Percentiles rank a stretch among this genome's conserved stretches.
Evolutionary conservation across 192 early-diverging fungal genomes (phyloP).

Genomic region (Coemansia aciculifera): DNA sequence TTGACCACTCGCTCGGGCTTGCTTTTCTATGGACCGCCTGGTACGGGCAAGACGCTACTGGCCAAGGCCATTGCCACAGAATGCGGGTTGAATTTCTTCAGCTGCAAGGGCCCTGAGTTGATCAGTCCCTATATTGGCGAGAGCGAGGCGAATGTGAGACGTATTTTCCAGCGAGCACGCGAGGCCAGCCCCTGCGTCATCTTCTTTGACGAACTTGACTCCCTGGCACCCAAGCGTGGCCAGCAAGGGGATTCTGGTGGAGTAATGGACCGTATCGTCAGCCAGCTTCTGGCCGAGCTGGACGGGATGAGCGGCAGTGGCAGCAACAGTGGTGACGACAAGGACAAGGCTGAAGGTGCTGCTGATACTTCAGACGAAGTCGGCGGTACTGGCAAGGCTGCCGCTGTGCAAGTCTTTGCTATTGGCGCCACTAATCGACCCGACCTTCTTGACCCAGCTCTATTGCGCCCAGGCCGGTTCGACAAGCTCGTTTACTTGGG

Average conservation of each 20-base stretch:
- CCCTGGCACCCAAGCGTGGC: conserved; percentile 95
- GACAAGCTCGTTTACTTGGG: conserved; percentile 97
- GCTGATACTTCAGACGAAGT: conserved; percentile 43
- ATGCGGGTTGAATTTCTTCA: conserved; percentile 97
- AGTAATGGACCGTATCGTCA: conserved; percentile 99
- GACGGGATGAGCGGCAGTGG: conserved; percentile 78
- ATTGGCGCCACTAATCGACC: conserved; percentile 99
- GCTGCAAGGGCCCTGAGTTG: conserved; percentile 97
- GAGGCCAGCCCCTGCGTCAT: conserved; percentile 98
- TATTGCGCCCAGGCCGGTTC: conserved; percentile 94
- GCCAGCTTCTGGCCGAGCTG: conserved; percentile 93
- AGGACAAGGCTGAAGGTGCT: conserved; percentile 41
- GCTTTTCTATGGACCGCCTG: conserved; percentile 95
- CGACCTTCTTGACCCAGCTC: conserved; percentile 90
- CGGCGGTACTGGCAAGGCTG: conserved; percentile 45
- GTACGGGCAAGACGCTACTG: conserved; percentile 97
- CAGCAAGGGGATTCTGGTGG: conserved; percentile 98
- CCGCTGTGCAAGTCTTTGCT: conserved; percentile 80
- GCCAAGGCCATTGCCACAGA: conserved; percentile 99
- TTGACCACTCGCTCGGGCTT: conserved; percentile 93
- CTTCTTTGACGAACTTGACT: conserved; percentile 99
- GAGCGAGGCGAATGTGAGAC: conserved; percentile 95
- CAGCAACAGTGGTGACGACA: conserved; percentile 34
- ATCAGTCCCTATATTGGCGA: conserved; percentile 99
- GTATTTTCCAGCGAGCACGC: conserved; percentile 93